Base-by-base conservation (phyloP, 2,329 filamentous ascomycete genomes). In the Aspergillus pseudonomiae region DNA sequence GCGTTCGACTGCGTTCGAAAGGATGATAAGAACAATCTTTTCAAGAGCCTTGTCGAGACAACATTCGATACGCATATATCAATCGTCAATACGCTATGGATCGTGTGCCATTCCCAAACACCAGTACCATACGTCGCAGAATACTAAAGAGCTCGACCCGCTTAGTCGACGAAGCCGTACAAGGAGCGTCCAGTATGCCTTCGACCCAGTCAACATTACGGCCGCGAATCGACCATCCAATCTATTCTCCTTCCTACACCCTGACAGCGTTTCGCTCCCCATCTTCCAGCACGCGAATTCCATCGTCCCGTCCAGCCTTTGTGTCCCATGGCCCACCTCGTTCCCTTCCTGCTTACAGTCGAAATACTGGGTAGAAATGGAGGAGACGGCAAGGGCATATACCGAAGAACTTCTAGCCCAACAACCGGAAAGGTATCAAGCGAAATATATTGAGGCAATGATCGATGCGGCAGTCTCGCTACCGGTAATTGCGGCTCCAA, bases 281-380 rank as follows among this genome's bases (percentile, higher is more conserved):
- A 34, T 28, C 16, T 57, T 56, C 34, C 43, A 64, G 6, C 26
- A 64, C 32, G 57, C 48, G 0, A 65, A 63, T 16, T 3, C n/a
- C 50, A 59, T 68, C 32, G 16, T 39, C n/a, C 66, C 66, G 39
- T 9, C 57, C 11, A 9, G 45, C 2, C 21, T 52, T 4, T 43
- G 52, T 9, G 50, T 68, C 14, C 65, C 65, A 55, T 68, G 66
- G 65, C 56, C 60, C 30, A 65, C 63, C 7, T 57, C 34, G 5
- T 60, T 68, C 19, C 61, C 63, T 9, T 21, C n/a, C 36, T 39
- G 59, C 7, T 36, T 67, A 1, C 65, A 68, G 21, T 68, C 66
- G 9, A 61, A 61, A 56, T 59, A 68, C 58, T 68, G 61, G 63
- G n/a, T 5, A 4, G 46, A 63, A 52, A 59, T 61, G 9, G 66